Percentiles rank a stretch among this genome's conserved stretches.
Conservation (phyloP, 2,329 filamentous ascomycete genomes). For the Aspergillus ochraceoroseus region DNA sequence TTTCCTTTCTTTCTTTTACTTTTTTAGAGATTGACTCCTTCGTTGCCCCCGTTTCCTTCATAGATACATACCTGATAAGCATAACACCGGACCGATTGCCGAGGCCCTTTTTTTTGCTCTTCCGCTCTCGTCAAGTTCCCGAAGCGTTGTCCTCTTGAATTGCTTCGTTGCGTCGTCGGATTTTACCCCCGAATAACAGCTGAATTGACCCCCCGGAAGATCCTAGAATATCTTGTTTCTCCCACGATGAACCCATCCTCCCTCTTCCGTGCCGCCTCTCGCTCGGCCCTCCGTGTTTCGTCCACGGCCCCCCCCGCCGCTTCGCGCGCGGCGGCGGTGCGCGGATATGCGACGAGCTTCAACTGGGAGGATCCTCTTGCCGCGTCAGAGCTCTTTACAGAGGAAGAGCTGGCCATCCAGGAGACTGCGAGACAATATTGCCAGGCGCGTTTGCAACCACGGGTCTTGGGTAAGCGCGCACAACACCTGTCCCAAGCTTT, state of each 20-base stretch:
- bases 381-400: conserved; percentile 69
- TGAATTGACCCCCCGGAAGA: conserved; percentile 3
- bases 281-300: conserved; percentile 25
- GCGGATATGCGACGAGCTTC: conserved; percentile 52
- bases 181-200: conserved; percentile 1
- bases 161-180: conserved; percentile 1
- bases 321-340: conserved; percentile 9
- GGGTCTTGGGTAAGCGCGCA: conserved; percentile 67
- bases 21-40: neutral
- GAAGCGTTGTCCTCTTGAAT: neutral
- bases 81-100: conserved; percentile 23
- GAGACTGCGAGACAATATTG: conserved; percentile 92
- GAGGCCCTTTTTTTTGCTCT: conserved; percentile 22
- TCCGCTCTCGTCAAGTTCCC: no score
- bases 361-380: conserved; percentile 89
- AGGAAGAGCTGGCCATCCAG: conserved; percentile 83
- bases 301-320: conserved; percentile 18
- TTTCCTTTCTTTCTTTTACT: no score
- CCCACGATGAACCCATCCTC: conserved; percentile 33
- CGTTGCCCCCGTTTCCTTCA: conserved; percentile 1
- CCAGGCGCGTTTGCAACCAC: conserved; percentile 78
- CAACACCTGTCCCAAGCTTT: neutral
- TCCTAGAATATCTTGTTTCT: no score
- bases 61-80: no score
- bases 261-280: conserved; percentile 30